phyloP scores from a whole-genome alignment of 306 rosid species.

The Quillaja saponaria region DNA sequence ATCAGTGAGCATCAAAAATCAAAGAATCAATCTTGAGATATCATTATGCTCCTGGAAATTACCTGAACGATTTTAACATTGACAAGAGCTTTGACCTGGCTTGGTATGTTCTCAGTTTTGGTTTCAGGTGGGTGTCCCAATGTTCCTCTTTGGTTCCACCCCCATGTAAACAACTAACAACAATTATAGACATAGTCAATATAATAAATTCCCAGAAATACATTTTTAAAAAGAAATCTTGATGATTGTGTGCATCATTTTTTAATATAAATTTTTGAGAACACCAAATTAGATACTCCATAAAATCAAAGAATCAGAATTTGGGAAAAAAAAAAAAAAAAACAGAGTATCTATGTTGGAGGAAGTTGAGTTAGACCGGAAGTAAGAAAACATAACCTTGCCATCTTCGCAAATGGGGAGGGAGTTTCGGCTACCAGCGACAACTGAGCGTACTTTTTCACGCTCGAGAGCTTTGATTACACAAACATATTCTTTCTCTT shows the following conservation, averaged over 20 bases:
- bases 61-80: conserved; percentile 86
- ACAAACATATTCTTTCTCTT: conserved; percentile 73
- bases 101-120: conserved; percentile 84
- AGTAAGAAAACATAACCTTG: conserved; percentile 41
- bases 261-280: neutral
- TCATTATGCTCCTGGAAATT: conserved; percentile 1
- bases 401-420: conserved; percentile 88
- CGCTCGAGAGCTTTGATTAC: conserved; percentile 53
- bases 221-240: neutral
- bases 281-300: neutral
- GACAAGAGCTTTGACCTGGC: conserved; percentile 88
- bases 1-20: neutral
- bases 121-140: conserved; percentile 86
- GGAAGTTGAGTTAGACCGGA: neutral
- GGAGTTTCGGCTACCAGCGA: conserved; percentile 94
- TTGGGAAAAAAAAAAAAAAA: neutral
- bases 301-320: neutral
- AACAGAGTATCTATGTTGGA: neutral
- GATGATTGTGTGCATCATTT: neutral
- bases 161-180: conserved; percentile 92
- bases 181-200: conserved; percentile 1
- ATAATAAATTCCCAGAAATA: neutral
- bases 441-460: conserved; percentile 62
- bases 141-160: conserved; percentile 99
- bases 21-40: neutral